Conservation (phyloP, 2,329 filamentous ascomycete genomes). For the Fusarium nanum region DNA sequence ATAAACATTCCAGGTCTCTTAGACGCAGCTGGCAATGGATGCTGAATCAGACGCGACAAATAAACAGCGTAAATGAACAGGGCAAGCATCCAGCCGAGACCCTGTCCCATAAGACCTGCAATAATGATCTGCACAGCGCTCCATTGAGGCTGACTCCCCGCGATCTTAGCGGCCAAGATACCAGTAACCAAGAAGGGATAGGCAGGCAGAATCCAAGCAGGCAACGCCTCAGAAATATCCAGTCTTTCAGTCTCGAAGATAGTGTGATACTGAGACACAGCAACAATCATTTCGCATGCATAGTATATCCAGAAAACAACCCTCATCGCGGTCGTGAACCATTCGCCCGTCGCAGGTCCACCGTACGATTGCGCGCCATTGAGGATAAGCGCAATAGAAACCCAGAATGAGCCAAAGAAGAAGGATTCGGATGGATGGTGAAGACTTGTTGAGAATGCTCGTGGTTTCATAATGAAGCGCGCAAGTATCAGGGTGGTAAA, state of each 20-base stretch:
- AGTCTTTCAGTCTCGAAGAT: slow-evolving; percentile 20
- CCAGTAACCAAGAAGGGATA: slow-evolving; percentile 28
- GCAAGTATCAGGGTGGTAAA: slow-evolving; percentile 10
- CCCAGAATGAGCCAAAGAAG: slow-evolving; percentile 21
- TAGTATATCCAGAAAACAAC: slow-evolving; percentile 24
- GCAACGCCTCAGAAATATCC: slow-evolving; percentile 12
- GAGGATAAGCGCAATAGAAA: slow-evolving; percentile 12
- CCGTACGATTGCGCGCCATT: slow-evolving; percentile 26
- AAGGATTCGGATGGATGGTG: slow-evolving; percentile 26
- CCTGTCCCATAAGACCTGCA: slow-evolving; percentile 22
- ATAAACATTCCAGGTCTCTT: slow-evolving; percentile 21
- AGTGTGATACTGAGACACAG: slow-evolving; percentile 12
- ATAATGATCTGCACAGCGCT: slow-evolving; percentile 22
- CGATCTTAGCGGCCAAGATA: slow-evolving; percentile 14
- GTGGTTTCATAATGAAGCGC: slow-evolving; percentile 10
- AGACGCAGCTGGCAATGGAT: neutral
- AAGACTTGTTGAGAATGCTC: slow-evolving; percentile 13
- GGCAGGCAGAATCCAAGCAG: slow-evolving; percentile 16
- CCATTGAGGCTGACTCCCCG: slow-evolving; percentile 14
- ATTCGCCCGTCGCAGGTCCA: slow-evolving; percentile 4
- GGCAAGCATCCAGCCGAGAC: slow-evolving; percentile 26
- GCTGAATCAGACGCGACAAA: slow-evolving; percentile 21
- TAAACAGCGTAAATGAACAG: slow-evolving; percentile 27
- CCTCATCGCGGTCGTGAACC: slow-evolving; percentile 11
- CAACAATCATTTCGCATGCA: slow-evolving; percentile 27